Percentiles rank a stretch among this genome's conserved stretches.
phyloP scores from a whole-genome alignment of 805 yeast species.

The Candida hispaniensis region DNA sequence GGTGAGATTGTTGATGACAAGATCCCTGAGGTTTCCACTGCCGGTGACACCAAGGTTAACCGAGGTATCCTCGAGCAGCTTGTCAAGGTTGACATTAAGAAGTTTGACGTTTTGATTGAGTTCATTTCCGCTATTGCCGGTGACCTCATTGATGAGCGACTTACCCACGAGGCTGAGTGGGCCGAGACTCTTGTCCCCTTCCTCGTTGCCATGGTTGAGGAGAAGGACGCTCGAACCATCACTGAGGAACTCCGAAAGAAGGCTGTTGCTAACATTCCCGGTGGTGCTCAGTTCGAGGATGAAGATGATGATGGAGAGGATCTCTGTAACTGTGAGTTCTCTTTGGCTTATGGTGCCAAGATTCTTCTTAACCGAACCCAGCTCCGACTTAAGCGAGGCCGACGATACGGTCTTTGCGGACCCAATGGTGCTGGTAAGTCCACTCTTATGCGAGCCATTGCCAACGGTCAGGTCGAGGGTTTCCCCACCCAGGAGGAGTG shows the following conservation, averaged over 20 bases:
- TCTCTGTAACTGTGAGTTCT: constrained; percentile 99
- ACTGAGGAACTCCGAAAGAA: constrained; percentile 92
- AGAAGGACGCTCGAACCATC: constrained; percentile 76
- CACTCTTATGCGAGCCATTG: constrained; percentile 94
- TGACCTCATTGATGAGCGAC: constrained; percentile 97
- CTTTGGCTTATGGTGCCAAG: constrained; percentile 99
- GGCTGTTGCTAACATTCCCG: constrained; percentile 97
- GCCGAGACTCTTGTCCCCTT: constrained; percentile 77
- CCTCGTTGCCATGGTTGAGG: constrained; percentile 93
- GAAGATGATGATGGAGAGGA: constrained; percentile 99
- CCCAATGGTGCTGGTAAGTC: constrained; percentile 99
- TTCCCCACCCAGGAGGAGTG: constrained; percentile 99
- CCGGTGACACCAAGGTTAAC: constrained; percentile 93
- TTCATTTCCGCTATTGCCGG: constrained; percentile 96
- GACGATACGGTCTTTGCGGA: constrained; percentile 99
- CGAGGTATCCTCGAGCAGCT: constrained; percentile 68
- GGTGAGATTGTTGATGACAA: constrained; percentile 89
- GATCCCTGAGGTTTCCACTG: constrained; percentile 96
- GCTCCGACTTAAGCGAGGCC: constrained; percentile 87
- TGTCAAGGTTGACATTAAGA: constrained; percentile 50
- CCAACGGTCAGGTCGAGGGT: constrained; percentile 98
- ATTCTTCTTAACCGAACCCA: constrained; percentile 98
- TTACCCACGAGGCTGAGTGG: constrained; percentile 89
- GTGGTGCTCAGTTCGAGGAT: constrained; percentile 75
- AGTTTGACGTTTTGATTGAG: constrained; percentile 67